Evolutionary conservation across 371 early-diverging fungal genomes (phyloP), one percentile per base, ranked within the genome.

Genomic region (Thermomucor indicae-seudaticae): DNA sequence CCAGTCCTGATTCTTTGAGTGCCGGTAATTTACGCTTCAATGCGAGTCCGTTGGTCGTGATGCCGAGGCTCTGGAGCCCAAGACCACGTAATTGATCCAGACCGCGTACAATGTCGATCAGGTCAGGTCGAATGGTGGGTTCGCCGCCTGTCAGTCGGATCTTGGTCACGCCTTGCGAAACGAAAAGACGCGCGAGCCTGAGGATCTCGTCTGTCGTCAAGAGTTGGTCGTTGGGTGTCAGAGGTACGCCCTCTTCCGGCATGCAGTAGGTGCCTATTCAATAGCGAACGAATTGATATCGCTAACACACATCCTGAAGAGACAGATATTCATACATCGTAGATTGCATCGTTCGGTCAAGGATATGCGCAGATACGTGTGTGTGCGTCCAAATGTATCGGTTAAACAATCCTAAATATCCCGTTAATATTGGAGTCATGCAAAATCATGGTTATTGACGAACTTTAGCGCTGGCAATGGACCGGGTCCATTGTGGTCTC

Each of bases 101-200:
- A 14, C 84, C 89, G 8, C 59, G 80, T 10, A 95, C 83, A 23
- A 96, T 71, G 11, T 92, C 88, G 3, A 88, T 53, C 37, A 96
- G 79, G 55, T 96, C 97, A 51, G 86, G 85, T 43, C 97, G 78
- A n/a, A 96, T 83, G 0, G 96, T 94, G 0, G 97, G 97, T 52
- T 96, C 97, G 6, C 97, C 97, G 30, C 97, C 97, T 0, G 97
- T 96, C 43, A 96, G 64, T 29, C 96, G 81, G 52, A 96, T 95
- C 68, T 96, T 96, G 28, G 81, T 88, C 2, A 95, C 91, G 3
- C 96, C 95, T 57, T 90, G 84, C 4, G 58, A 45, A 4, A 96
- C 95, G 75, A 96, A 95, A 23, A 95, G 44, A 19, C 72, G 64
- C 0, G 95, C 91, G 0, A 96, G 56, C 2, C 78, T 72, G 22